Evolutionary conservation across 129 eudicot species (phyloP).

Genomic region (Lactuca saligna): DNA sequence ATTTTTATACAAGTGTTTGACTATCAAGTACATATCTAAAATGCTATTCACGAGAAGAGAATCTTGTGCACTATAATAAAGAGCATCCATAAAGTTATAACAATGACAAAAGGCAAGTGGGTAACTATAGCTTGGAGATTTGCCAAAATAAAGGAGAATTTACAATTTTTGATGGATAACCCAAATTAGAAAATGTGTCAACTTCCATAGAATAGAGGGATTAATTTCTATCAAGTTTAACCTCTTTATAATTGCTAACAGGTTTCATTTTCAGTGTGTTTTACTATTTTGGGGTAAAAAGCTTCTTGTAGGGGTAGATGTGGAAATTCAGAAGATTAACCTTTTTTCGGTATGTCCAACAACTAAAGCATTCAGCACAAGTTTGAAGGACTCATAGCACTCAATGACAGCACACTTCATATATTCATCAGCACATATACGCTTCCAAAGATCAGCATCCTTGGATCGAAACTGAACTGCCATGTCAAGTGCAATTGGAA

Average conservation of each 20-base stretch:
- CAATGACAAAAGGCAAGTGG: background rate
- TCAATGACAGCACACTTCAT: conserved; percentile 97
- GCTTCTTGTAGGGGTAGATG: conserved; percentile 21
- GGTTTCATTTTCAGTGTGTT: conserved; percentile 7
- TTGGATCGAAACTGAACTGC: conserved; percentile 84
- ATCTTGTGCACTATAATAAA: background rate
- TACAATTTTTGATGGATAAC: background rate
- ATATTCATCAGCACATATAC: conserved; percentile 93
- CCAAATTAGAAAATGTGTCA: background rate
- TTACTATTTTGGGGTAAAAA: conserved; percentile 14
- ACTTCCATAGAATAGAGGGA: background rate
- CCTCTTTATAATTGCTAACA: conserved; percentile 2
- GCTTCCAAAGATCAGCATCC: conserved; percentile 95
- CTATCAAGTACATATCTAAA: conserved; percentile 5
- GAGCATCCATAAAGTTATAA: background rate
- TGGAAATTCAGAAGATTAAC: conserved; percentile 35
- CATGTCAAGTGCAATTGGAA: conserved; percentile 97
- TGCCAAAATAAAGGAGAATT: background rate
- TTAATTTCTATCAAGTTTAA: conserved; percentile 9
- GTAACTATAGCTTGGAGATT: background rate
- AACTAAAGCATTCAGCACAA: conserved; percentile 72
- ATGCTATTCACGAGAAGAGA: background rate
- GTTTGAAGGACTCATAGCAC: conserved; percentile 98
- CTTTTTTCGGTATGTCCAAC: conserved; percentile 95
- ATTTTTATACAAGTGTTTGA: background rate